Percentiles rank a stretch among this genome's conserved stretches.
These are phyloP conservation scores for Ganoderma resinaceum DNA, from an alignment of 1,284 basidiomycete species.

Conservation along the genomic window DNA sequence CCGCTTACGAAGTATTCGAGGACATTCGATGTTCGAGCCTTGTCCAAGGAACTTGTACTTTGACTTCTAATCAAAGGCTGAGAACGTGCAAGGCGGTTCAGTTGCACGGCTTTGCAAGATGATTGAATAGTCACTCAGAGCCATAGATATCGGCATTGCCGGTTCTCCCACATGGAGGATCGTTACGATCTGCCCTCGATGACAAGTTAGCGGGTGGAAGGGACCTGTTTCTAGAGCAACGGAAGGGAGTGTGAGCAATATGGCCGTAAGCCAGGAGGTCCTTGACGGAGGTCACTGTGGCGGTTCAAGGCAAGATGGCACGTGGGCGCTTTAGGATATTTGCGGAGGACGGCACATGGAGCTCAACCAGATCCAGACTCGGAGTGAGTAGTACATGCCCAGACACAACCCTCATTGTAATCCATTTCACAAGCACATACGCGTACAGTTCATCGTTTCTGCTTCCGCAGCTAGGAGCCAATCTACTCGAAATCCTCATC, in stretches of 20 bases:
- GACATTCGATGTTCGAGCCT: neutral
- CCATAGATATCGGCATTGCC: neutral
- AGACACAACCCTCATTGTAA: neutral
- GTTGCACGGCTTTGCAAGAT: neutral
- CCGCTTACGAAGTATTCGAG: neutral
- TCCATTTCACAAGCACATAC: neutral
- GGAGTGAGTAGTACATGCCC: too few species aligned
- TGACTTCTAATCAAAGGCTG: neutral
- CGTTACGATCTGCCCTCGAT: neutral
- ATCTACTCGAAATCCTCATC: conserved; percentile 19
- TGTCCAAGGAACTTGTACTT: neutral
- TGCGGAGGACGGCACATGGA: neutral
- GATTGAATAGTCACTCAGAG: neutral
- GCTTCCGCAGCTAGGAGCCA: neutral
- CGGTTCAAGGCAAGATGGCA: neutral
- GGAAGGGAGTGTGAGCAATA: neutral
- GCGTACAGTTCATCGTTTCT: neutral
- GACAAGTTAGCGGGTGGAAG: neutral
- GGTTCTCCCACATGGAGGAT: neutral
- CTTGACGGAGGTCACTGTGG: neutral
- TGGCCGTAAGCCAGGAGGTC: neutral
- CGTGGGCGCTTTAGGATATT: neutral
- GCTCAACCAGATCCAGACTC: neutral
- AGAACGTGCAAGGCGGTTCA: neutral
- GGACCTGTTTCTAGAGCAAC: neutral